Base-by-base conservation (phyloP, 441 rosid species). In the Brassica balearica region DNA sequence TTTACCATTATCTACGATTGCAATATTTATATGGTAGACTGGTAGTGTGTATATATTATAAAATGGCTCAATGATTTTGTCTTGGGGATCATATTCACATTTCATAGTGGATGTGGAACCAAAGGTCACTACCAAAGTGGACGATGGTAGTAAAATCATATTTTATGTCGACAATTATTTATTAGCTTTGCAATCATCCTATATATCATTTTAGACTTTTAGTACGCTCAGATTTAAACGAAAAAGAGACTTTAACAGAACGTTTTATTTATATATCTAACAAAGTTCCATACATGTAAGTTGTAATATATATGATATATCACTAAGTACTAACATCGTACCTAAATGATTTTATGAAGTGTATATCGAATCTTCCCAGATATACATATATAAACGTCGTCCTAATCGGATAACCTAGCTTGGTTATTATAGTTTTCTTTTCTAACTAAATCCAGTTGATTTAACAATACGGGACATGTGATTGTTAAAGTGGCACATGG, bases 71-170 rank as follows among this genome's bases (percentile, higher is more conserved):
- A 63, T 62, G 60, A 72, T 72, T 74, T 20, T 74, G 70, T 73
- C 64, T 73, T 65, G 23, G 34, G 23, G 20, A 73, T 65, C 70
- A 51, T 64, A 64, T 51, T 73, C 70, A 51, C 63, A 51, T 64
- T 27, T 53, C 53, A n/a, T 74, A 65, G 41, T 65, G 71, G 77
- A 65, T 34, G 27, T 65, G 41, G 65, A 74, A 69, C 73, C 46
- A 29, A 34, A 53, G 8, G 38, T n/a, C 77, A 74, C 77, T 65
- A 74, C 53, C 55, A 73, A 74, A 74, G 71, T 74, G 38, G 65
- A 32, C 25, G 38, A 74, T 27, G 29, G 11, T 48, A 62, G 61
- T 11, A 17, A 17, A 63, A 64, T 48, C 51, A 48, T 64, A 48
- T 63, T 27, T 43, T 48, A 48, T 17, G 34, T 17, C 68, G 61